These are phyloP conservation scores for Limtongia smithiae DNA, from an alignment of 805 yeast species.

Conservation along the genomic window DNA sequence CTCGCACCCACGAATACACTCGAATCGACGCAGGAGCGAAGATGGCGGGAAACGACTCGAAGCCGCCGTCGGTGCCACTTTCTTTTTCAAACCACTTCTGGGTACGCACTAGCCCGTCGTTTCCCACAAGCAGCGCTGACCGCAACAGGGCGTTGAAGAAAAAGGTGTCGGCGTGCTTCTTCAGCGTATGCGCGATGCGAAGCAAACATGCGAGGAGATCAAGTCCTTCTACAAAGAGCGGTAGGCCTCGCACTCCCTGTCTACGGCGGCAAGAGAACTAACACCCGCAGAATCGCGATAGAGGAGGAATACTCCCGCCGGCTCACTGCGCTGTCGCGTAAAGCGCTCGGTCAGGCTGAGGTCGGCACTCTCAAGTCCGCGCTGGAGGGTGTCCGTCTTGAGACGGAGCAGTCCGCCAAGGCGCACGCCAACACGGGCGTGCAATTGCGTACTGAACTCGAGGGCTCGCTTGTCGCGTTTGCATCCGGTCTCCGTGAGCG, in stretches of 20 bases:
- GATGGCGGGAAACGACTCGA: too few species aligned
- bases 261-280: too few species aligned
- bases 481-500: conserved; percentile 49
- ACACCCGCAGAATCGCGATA: conserved; percentile 50
- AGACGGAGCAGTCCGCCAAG: conserved; percentile 56
- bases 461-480: conserved; percentile 54
- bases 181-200: conserved; percentile 56
- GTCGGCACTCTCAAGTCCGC: conserved; percentile 58
- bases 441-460: conserved; percentile 50
- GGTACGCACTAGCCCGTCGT: too few species aligned
- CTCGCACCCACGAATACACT: too few species aligned
- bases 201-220: conserved; percentile 54
- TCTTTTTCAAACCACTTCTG: conserved; percentile 31
- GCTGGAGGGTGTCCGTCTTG: conserved; percentile 54
- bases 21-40: too few species aligned
- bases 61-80: conserved; percentile 27
- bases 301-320: conserved; percentile 70
- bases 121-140: neutral
- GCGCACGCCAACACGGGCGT: conserved; percentile 52
- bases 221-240: conserved; percentile 50
- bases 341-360: conserved; percentile 53
- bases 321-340: conserved; percentile 50
- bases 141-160: conserved; percentile 49
- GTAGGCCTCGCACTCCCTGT: conserved; percentile 7
- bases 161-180: conserved; percentile 55